Evolutionary conservation across 2,329 filamentous ascomycete species (phyloP).

Genomic region (Fusarium irregulare): DNA sequence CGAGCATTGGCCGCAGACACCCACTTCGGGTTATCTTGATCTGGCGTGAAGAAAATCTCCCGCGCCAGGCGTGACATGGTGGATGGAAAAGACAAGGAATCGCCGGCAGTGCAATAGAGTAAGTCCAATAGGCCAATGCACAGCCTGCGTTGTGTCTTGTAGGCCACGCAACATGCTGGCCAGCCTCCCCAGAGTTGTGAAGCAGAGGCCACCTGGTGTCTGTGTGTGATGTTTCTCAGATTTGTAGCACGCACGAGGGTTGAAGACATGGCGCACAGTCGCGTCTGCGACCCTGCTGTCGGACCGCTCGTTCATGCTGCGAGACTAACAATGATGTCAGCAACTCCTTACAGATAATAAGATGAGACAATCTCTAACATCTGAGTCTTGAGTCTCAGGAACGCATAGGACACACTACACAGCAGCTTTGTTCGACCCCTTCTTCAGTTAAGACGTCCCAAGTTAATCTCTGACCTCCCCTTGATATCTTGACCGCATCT

Average conservation of each 20-base stretch:
- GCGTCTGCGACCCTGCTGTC: constrained; percentile 24
- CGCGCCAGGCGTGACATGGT: constrained; percentile 22
- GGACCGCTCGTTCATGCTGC: constrained; percentile 23
- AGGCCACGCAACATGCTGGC: constrained; percentile 41
- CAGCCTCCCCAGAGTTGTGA: constrained; percentile 37
- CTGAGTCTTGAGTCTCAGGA: constrained; percentile 23
- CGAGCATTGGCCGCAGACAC: constrained; percentile 24
- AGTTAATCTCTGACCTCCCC: constrained; percentile 34
- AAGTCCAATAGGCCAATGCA: constrained; percentile 27
- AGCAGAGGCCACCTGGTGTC: constrained; percentile 38
- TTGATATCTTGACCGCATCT: constrained; percentile 43
- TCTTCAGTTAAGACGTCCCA: constrained; percentile 23
- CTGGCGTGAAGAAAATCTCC: constrained; percentile 25
- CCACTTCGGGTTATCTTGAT: constrained; percentile 32
- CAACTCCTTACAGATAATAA: constrained; percentile 32
- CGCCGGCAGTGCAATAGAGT: constrained; percentile 33
- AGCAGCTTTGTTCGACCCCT: not conserved
- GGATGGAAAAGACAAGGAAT: constrained; percentile 28
- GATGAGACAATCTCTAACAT: constrained; percentile 35
- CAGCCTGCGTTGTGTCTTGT: constrained; percentile 32
- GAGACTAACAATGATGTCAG: constrained; percentile 39
- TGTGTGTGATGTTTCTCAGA: constrained; percentile 33
- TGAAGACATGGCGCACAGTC: constrained; percentile 39
- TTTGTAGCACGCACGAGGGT: constrained; percentile 30
- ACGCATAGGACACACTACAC: not conserved